Base-by-base conservation (phyloP, 140 eudicot species). In the Erigeron philadelphicus region DNA sequence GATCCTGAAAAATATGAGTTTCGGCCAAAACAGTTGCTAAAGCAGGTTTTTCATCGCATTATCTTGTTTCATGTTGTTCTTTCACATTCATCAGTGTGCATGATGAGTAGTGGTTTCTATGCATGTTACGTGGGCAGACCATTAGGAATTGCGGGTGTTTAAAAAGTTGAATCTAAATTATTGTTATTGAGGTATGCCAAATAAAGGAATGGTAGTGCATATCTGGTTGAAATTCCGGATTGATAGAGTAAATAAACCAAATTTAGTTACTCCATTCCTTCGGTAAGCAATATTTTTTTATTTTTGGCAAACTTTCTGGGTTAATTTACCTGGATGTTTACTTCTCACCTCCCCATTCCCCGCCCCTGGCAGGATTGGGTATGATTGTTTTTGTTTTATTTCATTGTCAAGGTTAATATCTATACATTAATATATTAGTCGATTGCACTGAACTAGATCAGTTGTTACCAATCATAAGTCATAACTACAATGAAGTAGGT, bases 1-100 rank as follows among this genome's bases (percentile, higher is more conserved):
- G 98, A 93, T 71, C 98, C 98, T 40, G 98, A 89, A 72, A 93
- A 93, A 71, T 89, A 93, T 63, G 98, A 93, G 78, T 93, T 93
- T 75, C 94, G 96, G 38, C 98, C 98, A 9, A 93, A 83, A 61
- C 81, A 86, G 72, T 78, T 93, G 87, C 87, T 93, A 48, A 93
- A 84, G 67, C 96, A 86, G 98, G 98, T 93, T 65, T 43, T 81
- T 73, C 47, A n/a, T 40, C 47, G 3, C 18, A 11, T 3, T 52
- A 25, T 56, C 61, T 60, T 35, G 15, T 52, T n/a, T 41, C 38
- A n/a, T 19, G n/a, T 0, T 38, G 3, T 15, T n/a, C n/a, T 61
- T 38, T 38, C 15, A 61, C 6, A 38, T 61, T 13, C 11, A 15
- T 50, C 56, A 50, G n/a, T 8, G n/a, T 7, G 56, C 56, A 50